Conservation (phyloP, 371 early-diverging fungal species). For the Smittium mucronatum region DNA sequence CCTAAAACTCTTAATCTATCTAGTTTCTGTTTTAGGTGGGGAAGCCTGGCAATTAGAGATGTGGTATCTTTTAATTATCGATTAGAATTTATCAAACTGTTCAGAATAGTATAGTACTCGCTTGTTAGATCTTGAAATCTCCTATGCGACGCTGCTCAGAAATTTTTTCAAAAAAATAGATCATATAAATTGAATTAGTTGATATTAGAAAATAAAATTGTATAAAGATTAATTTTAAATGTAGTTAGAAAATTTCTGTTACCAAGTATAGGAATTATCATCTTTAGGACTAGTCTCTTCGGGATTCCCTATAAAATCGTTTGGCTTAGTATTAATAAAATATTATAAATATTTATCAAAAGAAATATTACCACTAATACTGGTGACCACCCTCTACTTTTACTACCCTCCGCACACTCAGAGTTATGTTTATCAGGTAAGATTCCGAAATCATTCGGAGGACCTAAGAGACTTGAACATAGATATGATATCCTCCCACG, state of each 20-base stretch:
- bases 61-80: neutral
- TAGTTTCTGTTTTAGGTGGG: neutral
- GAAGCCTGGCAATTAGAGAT: no score
- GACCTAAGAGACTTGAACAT: conserved; percentile 23
- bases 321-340: neutral
- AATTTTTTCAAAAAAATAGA: no score
- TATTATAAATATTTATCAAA: neutral
- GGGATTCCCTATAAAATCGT: neutral
- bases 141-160: neutral
- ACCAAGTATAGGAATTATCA: neutral
- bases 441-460: conserved; percentile 7
- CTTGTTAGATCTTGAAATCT: neutral
- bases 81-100: neutral
- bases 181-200: no score
- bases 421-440: neutral
- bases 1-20: neutral
- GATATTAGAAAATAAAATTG: neutral
- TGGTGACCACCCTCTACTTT: neutral
- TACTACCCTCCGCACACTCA: neutral
- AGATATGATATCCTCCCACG: conserved; percentile 11
- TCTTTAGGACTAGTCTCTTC: neutral
- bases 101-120: neutral
- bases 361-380: neutral
- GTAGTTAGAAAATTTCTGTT: neutral
- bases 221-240: neutral